Evolutionary conservation across 768 basidiomycete species (phyloP).

Genomic region (Dictyophora rubrovolvata): DNA sequence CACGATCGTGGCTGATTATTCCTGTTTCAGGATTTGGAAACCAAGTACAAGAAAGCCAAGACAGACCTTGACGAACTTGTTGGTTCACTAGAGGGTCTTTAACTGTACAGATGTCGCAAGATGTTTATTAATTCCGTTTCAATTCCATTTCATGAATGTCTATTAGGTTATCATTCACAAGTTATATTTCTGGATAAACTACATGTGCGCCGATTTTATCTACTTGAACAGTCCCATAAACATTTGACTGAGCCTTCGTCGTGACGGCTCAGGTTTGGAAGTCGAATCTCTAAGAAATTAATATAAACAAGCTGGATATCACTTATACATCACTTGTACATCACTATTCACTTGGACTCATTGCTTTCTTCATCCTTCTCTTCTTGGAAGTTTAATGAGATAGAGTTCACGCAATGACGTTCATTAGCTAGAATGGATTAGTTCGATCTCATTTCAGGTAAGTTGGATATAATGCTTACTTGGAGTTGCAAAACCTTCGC

Average conservation of each 20-base stretch:
- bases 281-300: background rate
- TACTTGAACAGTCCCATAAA: background rate
- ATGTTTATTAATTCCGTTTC: too few species aligned
- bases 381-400: constrained; percentile 69
- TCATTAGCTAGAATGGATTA: constrained; percentile 48
- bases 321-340: background rate
- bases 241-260: background rate
- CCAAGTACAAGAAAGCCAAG: constrained; percentile 66
- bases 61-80: constrained; percentile 78
- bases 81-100: constrained; percentile 61
- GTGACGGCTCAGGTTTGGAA: background rate
- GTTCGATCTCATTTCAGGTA: background rate
- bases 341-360: constrained; percentile 11
- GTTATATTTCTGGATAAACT: background rate
- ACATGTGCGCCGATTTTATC: background rate
- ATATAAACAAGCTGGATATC: background rate
- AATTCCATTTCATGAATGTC: too few species aligned
- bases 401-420: constrained; percentile 83
- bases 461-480: constrained; percentile 35
- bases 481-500: constrained; percentile 73
- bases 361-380: constrained; percentile 22
- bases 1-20: background rate
- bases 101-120: constrained; percentile 12
- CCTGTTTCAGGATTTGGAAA: constrained; percentile 47
- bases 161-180: background rate